phyloP scores from a whole-genome alignment of 495 filamentous ascomycete species.

The Friedmanniomyces endolithicus region DNA sequence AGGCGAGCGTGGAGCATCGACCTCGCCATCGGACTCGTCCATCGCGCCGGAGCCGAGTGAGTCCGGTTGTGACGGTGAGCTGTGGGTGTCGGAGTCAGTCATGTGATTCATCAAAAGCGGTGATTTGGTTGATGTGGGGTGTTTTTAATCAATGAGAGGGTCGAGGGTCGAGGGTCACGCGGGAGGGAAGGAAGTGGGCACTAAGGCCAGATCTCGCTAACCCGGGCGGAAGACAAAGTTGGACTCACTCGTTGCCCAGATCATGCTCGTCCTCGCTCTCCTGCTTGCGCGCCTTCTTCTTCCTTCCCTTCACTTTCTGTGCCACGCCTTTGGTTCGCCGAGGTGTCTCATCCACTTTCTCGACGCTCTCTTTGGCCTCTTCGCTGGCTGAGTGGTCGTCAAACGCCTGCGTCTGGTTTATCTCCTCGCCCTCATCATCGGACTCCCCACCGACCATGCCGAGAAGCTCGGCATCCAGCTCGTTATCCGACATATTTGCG shows the following conservation, averaged over 20 bases:
- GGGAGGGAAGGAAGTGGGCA: background rate
- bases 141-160: background rate
- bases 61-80: conserved; percentile 13
- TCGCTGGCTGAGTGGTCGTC: background rate
- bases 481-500: conserved; percentile 21
- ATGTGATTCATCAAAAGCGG: background rate
- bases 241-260: conserved; percentile 1
- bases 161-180: background rate
- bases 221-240: background rate
- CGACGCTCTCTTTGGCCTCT: conserved; percentile 12
- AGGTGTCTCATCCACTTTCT: conserved; percentile 13
- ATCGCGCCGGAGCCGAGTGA: conserved; percentile 77
- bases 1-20: conserved; percentile 37
- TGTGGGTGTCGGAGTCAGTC: background rate
- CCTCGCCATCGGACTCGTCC: conserved; percentile 68
- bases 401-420: conserved; percentile 6
- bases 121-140: background rate
- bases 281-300: conserved; percentile 7
- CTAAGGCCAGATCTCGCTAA: background rate
- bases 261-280: conserved; percentile 15
- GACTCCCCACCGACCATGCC: conserved; percentile 23
- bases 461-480: conserved; percentile 24
- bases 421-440: conserved; percentile 15
- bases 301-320: conserved; percentile 13
- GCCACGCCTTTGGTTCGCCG: conserved; percentile 11